Base-by-base conservation (phyloP, 2,329 filamentous ascomycete species). In the Colletotrichum echinochloae region DNA sequence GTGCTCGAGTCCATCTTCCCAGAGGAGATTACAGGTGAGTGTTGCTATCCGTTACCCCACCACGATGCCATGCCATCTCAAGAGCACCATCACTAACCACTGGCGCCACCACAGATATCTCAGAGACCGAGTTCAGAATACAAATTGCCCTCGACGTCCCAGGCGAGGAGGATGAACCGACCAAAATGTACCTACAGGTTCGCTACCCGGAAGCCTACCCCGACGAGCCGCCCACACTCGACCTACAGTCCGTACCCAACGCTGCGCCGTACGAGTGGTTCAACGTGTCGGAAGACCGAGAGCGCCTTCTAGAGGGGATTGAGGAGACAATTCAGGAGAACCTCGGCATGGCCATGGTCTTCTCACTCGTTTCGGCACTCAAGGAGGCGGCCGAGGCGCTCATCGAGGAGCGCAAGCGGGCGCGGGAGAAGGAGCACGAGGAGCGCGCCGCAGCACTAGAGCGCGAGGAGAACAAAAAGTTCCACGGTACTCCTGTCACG, bases 1-100 rank as follows among this genome's bases (percentile, higher is more conserved):
- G 95, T 99, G 76, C 94, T 99, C 79, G 94, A 97, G 79, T 98
- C 95, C 72, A 99, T 99, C 78, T 99, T 98, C 76, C 94, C 96
- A 1, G 95, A 99, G 71, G 96, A 99, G 84, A 97, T 99, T 76
- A 95, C 91, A 88, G 92, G 94, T 95, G 78, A 39, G 54, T 56
- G 14, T 56, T 26, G 33, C 9, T 12, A 23, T 23, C 57, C 81
- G 73, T 55, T 64, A 64, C 72, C 72, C 72, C 72, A 60, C 72
- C 70, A 72, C 37, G n/a, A n/a, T n/a, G 30, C 70, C 70, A 72
- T 54, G 33, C 56, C 57, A 65, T 20, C 51, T 28, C 33, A 11
- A 30, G 49, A 41, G 28, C 20, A 37, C 30, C 33, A 26, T 52
- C 55, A 52, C 66, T 72, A 39, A 72, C 23, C 55, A 48, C 54